phyloP scores from a whole-genome alignment of 441 rosid genomes.

The Populus hybrid region DNA sequence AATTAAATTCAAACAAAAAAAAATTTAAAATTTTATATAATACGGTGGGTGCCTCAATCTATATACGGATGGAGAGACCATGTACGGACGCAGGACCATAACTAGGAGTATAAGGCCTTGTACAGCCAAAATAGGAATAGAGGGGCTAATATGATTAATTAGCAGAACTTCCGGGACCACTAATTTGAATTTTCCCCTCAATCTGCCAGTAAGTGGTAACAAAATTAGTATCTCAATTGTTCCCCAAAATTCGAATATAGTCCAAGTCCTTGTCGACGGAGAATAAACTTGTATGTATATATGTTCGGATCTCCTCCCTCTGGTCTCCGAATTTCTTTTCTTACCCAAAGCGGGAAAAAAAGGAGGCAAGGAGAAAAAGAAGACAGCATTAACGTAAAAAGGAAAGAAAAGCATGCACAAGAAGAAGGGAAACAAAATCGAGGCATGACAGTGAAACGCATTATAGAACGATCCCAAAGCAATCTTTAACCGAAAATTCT shows the following conservation, averaged over 20 bases:
- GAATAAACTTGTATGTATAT: background rate
- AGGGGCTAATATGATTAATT: background rate
- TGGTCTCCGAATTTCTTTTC: background rate
- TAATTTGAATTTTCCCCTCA: background rate
- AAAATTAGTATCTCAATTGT: background rate
- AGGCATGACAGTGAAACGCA: constrained; percentile 25
- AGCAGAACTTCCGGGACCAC: background rate
- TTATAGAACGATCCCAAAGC: constrained; percentile 23
- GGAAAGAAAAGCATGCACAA: background rate
- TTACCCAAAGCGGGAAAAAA: background rate
- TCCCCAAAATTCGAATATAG: background rate
- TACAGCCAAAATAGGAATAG: too few relatives aligned
- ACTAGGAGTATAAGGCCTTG: background rate
- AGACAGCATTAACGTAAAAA: background rate
- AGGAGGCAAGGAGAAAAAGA: background rate
- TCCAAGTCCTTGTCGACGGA: background rate
- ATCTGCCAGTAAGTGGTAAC: background rate
- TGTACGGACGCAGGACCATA: background rate
- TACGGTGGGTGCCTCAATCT: too few relatives aligned
- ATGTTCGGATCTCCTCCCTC: background rate
- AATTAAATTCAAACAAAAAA: too few relatives aligned
- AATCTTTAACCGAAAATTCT: constrained; percentile 6
- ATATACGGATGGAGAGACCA: background rate
- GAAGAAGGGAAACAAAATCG: constrained; percentile 19
- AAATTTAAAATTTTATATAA: too few relatives aligned